phyloP scores from a whole-genome alignment of 441 rosid species.

The Iberis amara region DNA sequence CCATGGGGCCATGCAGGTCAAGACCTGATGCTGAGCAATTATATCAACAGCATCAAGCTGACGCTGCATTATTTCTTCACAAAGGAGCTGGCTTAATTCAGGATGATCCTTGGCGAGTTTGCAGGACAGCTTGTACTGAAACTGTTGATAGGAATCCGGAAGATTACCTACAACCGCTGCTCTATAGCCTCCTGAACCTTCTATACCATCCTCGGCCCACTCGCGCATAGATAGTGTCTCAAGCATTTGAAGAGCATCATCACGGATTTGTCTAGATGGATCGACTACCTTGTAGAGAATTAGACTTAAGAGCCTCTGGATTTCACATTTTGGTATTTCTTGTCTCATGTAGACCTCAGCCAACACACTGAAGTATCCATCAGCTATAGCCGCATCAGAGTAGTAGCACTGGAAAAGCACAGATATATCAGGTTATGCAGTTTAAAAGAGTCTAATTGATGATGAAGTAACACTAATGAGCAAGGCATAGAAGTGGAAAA shows the following conservation, averaged over 20 bases:
- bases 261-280: slow-evolving; percentile 96
- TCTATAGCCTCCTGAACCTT: slow-evolving; percentile 85
- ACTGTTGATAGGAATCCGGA: slow-evolving; percentile 98
- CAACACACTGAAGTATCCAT: background rate
- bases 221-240: slow-evolving; percentile 96
- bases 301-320: slow-evolving; percentile 91
- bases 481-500: slow-evolving; percentile 9
- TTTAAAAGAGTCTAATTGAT: background rate
- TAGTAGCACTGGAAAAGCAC: background rate
- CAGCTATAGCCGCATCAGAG: background rate
- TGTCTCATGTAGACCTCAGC: slow-evolving; percentile 87
- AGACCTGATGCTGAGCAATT: slow-evolving; percentile 97
- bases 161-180: slow-evolving; percentile 99
- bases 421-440: background rate
- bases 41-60: slow-evolving; percentile 99
- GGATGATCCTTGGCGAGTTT: slow-evolving; percentile 99
- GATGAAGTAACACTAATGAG: background rate
- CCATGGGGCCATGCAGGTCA: slow-evolving; percentile 99
- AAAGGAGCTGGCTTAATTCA: slow-evolving; percentile 89
- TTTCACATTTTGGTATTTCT: slow-evolving; percentile 97
- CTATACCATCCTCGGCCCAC: slow-evolving; percentile 95
- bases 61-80: slow-evolving; percentile 99
- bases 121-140: slow-evolving; percentile 95
- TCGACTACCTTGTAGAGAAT: slow-evolving; percentile 98
- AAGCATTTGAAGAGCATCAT: slow-evolving; percentile 99